A percentile compares a stretch with the other conserved stretches of the same genome.
These are phyloP conservation scores for Thielaviopsis musarum DNA, from an alignment of 2,329 filamentous ascomycete genomes.

Conservation along the genomic window DNA sequence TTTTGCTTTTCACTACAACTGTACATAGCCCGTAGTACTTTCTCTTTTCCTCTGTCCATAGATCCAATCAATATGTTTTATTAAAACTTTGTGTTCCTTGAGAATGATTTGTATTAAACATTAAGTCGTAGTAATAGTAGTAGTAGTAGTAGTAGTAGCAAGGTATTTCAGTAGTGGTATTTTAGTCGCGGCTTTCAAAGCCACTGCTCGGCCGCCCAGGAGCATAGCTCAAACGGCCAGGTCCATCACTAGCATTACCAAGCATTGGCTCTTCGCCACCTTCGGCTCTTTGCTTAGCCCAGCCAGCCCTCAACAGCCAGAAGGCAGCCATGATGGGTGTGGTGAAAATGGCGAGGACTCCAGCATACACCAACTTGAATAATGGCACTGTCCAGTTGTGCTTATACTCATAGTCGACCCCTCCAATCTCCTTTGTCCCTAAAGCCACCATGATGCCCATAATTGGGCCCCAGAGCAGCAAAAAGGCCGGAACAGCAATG, in stretches of 20 bases:
- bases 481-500: constrained; percentile 22
- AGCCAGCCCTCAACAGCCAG: constrained; percentile 32
- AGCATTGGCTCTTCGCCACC: not conserved
- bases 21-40: not conserved
- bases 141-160: not conserved
- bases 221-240: not conserved
- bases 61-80: not conserved
- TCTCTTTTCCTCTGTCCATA: not conserved
- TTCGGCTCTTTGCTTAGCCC: not conserved
- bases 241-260: not conserved
- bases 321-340: constrained; percentile 32
- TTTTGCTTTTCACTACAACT: not conserved
- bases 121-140: not conserved
- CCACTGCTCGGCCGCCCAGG: not conserved
- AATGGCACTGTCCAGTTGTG: constrained; percentile 29
- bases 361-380: constrained; percentile 34
- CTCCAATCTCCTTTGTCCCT: constrained; percentile 18
- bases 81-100: not conserved
- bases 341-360: constrained; percentile 27
- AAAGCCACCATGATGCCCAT: constrained; percentile 27
- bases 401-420: constrained; percentile 28
- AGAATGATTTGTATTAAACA: not conserved
- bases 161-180: not conserved
- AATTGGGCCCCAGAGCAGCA: constrained; percentile 26
- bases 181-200: not conserved